Base-by-base conservation (phyloP, 345 rosid species). In the Mangifera indica region DNA sequence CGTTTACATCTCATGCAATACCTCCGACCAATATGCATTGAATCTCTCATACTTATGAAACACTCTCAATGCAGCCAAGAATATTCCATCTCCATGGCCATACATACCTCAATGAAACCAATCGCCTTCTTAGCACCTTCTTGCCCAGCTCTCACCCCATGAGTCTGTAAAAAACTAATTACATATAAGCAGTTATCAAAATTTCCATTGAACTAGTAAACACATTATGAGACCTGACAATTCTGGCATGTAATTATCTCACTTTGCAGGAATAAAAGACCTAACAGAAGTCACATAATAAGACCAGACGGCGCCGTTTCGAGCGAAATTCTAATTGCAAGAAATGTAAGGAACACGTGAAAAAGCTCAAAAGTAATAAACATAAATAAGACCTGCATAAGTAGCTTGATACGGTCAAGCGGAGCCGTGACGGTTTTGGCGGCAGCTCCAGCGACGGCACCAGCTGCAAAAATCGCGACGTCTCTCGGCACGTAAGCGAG, bases 381-480 rank as follows among this genome's bases (percentile, higher is more conserved):
- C 21, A 3, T 63, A 53, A 13, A 58, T n/a, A 55, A 59, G 52
- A 94, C 99, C 96, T 91, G 97, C 97, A 95, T 89, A 76, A 95
- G 97, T 67, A 95, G 88, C 87, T 95, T 95, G 66, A 92, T 72
- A 49, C 96, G 99, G 84, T 95, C 99, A 56, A 95, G 98, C 2
- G 98, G 98, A 67, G 99, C 98, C 2, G 97, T 91, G 62, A 87
- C 90, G 22, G 94, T 82, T 82, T 95, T 95, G 2, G 98, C 98
- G n/a, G 93, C 94, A 63, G 96, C 97, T 59, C 99, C 98, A 20
- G 98, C 87, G 56, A 89, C 54, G 52, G 99, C 99, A n/a, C 94
- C 99, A 63, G 99, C 98, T 1, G 82, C 74, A 76, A 95, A 95
- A 69, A 89, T 85, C 21, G 97, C 93, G 48, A 78, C 91, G 60